These are phyloP conservation scores for Melocanna baccifera DNA, from an alignment of 176 grass and related monocot genomes.

Conservation along the genomic window DNA sequence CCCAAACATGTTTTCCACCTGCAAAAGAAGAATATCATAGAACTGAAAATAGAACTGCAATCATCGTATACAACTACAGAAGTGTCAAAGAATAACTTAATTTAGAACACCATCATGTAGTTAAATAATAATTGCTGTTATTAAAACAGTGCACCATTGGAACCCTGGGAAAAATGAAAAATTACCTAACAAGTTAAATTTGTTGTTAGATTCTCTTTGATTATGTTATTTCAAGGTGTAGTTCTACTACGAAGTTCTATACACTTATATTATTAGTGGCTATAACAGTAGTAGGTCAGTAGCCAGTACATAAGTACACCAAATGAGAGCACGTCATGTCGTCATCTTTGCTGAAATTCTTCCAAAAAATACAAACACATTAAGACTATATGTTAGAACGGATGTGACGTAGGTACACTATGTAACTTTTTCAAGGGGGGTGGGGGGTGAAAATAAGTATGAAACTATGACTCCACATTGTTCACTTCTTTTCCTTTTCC, in stretches of 20 bases:
- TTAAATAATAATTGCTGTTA: conserved; percentile 10
- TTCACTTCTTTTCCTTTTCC: background rate
- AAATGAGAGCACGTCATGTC: background rate
- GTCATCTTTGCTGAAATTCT: background rate
- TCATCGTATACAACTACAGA: conserved; percentile 24
- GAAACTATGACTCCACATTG: background rate
- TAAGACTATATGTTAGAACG: background rate
- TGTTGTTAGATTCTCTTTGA: background rate
- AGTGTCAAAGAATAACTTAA: conserved; percentile 5
- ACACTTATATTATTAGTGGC: background rate
- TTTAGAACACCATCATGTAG: background rate
- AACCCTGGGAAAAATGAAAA: background rate
- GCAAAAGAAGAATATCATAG: conserved; percentile 32
- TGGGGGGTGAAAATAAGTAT: background rate
- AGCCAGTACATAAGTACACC: background rate
- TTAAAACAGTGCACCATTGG: background rate
- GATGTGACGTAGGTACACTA: background rate
- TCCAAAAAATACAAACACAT: background rate
- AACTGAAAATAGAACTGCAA: background rate
- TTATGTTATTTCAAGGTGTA: conserved; percentile 4
- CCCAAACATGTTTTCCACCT: conserved; percentile 90
- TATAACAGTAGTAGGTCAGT: background rate
- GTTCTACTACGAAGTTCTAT: background rate
- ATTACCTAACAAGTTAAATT: background rate
- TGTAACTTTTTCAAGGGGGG: background rate